Evolutionary conservation across 169 alveolate species (phyloP), one percentile per base, ranked within the genome.

Genomic region (Plasmodium gonderi): DNA sequence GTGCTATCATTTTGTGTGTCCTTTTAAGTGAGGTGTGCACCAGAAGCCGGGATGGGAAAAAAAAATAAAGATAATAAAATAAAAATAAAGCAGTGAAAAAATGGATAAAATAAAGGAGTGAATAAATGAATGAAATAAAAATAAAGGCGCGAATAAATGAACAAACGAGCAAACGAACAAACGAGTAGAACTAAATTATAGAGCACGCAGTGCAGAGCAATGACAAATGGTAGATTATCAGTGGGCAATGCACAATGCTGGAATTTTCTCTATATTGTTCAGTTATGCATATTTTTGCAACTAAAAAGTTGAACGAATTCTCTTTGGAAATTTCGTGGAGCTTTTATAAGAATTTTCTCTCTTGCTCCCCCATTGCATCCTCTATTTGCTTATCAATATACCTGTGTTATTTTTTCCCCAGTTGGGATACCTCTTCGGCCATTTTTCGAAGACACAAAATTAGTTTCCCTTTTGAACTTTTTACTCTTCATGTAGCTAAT

Each of bases 21-120:
- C 69, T 81, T n/a, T 81, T 9, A 38, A 45, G 49, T 67, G 42
- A 26, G 80, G 4, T 12, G 80, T n/a, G n/a, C n/a, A n/a, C n/a
- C n/a, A n/a, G n/a, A n/a, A n/a, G n/a, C n/a, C n/a, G n/a, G n/a
- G n/a, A n/a, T n/a, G 31, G 45, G 49, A 20, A 33, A 44, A 36
- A 80, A 38, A 51, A 77, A 47, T 36, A 78, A 78, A 26, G 7
- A 68, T 26, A 29, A 69, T 0, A 36, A 3, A 69, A 36, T 6
- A 6, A 36, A 20, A 72, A 33, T 5, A 5, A 36, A 33, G n/a
- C n/a, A n/a, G n/a, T n/a, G n/a, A n/a, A n/a, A n/a, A n/a, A n/a
- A n/a, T n/a, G n/a, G n/a, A n/a, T n/a, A n/a, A n/a, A n/a, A n/a
- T n/a, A n/a, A n/a, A n/a, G n/a, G n/a, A n/a, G 40, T 26, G 65